Conservation (phyloP, 495 filamentous ascomycete genomes). For the Pyrenula massariospora region DNA sequence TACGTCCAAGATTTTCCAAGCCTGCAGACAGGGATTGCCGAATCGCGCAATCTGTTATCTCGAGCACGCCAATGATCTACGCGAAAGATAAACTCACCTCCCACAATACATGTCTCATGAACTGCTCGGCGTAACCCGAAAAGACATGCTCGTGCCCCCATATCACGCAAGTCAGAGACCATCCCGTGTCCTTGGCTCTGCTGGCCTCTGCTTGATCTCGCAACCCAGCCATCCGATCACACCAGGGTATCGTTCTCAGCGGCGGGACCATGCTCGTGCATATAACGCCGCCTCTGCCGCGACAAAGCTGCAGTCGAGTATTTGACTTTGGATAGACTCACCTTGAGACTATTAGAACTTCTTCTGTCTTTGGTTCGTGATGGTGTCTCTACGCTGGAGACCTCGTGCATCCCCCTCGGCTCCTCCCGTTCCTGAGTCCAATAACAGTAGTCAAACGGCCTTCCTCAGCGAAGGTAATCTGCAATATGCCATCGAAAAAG, state of each 20-base stretch:
- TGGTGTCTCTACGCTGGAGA: neutral
- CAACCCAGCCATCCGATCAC: neutral
- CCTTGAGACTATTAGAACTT: neutral
- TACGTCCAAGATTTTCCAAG: no score
- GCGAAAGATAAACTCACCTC: no score
- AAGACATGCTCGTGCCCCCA: no score
- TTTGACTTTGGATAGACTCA: neutral
- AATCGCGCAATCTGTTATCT: no score
- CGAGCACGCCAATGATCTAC: no score
- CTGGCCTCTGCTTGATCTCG: neutral
- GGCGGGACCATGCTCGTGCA: neutral
- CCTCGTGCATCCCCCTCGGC: neutral
- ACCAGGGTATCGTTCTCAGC: neutral
- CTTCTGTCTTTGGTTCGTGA: neutral
- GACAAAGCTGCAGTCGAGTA: neutral
- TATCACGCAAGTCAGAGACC: no score
- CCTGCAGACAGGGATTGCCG: no score
- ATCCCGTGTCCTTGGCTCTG: no score
- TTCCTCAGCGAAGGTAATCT: slow-evolving; percentile 19
- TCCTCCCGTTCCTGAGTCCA: neutral
- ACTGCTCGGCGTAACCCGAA: no score
- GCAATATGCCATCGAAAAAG: slow-evolving; percentile 38
- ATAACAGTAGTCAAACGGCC: slow-evolving; percentile 8
- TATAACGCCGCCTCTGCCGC: neutral
- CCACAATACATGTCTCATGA: no score